Percentiles rank a stretch among this genome's conserved stretches.
Conservation (phyloP, 202 grass and related monocot species). For the Miscanthus sacchariflorus region DNA sequence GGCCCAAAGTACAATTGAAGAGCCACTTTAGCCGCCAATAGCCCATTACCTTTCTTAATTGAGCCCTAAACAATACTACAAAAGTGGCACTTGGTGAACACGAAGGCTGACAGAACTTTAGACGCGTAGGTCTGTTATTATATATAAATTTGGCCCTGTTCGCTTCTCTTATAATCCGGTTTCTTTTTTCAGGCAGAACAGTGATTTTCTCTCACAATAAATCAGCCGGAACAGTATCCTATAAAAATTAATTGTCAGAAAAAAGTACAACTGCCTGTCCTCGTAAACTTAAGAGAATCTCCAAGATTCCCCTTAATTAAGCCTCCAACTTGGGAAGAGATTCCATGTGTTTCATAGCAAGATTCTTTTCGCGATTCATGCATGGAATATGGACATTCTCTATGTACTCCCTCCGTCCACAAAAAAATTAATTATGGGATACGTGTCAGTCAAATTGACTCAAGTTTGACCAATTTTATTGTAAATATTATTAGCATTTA, state of each 20-base stretch:
- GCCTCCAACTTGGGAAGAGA: constrained; percentile 8
- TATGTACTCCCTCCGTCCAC: not conserved
- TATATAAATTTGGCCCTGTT: not conserved
- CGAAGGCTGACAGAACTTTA: not conserved
- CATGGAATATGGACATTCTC: not conserved
- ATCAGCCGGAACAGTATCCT: not conserved
- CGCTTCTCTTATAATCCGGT: no score
- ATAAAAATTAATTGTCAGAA: not conserved
- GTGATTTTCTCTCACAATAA: no score
- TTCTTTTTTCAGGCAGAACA: no score
- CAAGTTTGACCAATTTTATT: no score
- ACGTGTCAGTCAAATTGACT: no score
- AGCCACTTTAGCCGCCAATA: constrained; percentile 18
- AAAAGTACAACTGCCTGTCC: constrained; percentile 28
- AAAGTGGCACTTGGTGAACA: constrained; percentile 16
- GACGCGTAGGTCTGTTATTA: not conserved
- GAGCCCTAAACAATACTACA: constrained; percentile 5
- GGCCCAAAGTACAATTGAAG: constrained; percentile 15
- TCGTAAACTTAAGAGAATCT: constrained; percentile 14
- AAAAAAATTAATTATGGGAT: no score
- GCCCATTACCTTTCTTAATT: not conserved
- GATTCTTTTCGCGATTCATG: constrained; percentile 29
- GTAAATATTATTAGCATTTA: no score
- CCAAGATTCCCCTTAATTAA: constrained; percentile 42
- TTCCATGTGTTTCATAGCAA: constrained; percentile 19